Base-by-base conservation (phyloP, 2,329 filamentous ascomycete genomes). In the Coniochaeta sp. region DNA sequence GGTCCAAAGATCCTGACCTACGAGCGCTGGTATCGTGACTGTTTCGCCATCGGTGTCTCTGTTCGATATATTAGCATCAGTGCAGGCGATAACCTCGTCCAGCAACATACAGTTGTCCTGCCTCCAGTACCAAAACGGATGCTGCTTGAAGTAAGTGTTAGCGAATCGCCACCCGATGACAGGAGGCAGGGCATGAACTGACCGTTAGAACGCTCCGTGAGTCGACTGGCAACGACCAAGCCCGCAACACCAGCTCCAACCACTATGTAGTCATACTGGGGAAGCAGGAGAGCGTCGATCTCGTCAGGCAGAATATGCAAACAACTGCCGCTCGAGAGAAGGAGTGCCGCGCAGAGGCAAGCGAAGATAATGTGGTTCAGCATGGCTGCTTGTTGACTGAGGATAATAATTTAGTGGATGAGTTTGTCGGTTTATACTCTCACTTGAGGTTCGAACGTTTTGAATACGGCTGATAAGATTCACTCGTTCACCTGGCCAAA, bases 1-100 rank as follows among this genome's bases (percentile, higher is more conserved):
- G 1, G 61, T 61, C 28, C 58, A 57, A 24, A 61, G 60, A n/a
- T 62, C 62, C 40, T 62, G 61, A 19, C 65, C 65, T 17, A 65
- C 47, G 26, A 64, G 30, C 4, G 60, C 63, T 0, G 64, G 65
- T 7, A 65, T 62, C 1, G 63, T 64, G 36, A 65, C 59, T 19
- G 56, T 57, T 3, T 61, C 57, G 30, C 26, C 30, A 3, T 10
- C 17, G 22, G 28, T 36, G 34, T 55, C 54, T 38, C 54, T 34
- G 54, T 55, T 3, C 6, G 2, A 36, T 4, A 7, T 4, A 5
- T 38, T 22, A 55, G 30, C 7, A 38, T 12, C 8, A 24, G 42
- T 24, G 5, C 42, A 16, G 7, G 14, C 4, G 10, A 24, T 17
- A 5, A 42, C 12, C 40, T 19, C 42, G 24, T 22, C 8, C n/a